phyloP scores from a whole-genome alignment of 164 flowering plant genomes.

The Annona cherimola region DNA sequence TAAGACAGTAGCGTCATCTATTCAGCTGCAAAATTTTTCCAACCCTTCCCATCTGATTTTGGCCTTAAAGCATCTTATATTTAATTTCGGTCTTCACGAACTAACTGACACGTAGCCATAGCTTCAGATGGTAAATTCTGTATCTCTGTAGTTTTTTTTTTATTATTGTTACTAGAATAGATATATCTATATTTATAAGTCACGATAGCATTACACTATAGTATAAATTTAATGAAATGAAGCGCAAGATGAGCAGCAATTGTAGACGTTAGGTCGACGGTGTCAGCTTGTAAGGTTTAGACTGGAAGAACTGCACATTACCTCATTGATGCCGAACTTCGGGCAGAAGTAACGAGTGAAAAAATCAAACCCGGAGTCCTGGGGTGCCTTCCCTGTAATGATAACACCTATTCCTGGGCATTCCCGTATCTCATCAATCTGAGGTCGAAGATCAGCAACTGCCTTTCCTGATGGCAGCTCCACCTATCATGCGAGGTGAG shows the following conservation, averaged over 20 bases:
- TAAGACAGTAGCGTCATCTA: too few relatives aligned
- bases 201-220: not conserved
- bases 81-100: too few relatives aligned
- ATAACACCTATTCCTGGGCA: conserved; percentile 44
- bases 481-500: conserved; percentile 26
- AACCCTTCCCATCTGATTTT: too few relatives aligned
- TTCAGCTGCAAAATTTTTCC: too few relatives aligned
- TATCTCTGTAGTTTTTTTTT: too few relatives aligned
- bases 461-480: conserved; percentile 45
- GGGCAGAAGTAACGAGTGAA: conserved; percentile 56
- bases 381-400: conserved; percentile 42
- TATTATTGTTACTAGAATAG: not conserved
- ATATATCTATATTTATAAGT: not conserved
- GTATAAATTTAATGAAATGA: not conserved
- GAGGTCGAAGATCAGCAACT: conserved; percentile 36
- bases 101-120: too few relatives aligned
- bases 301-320: conserved; percentile 11
- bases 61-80: too few relatives aligned
- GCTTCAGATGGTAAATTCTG: too few relatives aligned
- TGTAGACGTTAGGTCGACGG: not conserved
- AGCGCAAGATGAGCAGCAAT: not conserved
- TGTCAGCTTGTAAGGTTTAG: not conserved
- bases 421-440: conserved; percentile 34
- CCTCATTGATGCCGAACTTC: conserved; percentile 51
- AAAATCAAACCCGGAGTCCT: conserved; percentile 55